Evolutionary conservation across 2,329 filamentous ascomycete species (phyloP).

Genomic region (Alternaria alternata): DNA sequence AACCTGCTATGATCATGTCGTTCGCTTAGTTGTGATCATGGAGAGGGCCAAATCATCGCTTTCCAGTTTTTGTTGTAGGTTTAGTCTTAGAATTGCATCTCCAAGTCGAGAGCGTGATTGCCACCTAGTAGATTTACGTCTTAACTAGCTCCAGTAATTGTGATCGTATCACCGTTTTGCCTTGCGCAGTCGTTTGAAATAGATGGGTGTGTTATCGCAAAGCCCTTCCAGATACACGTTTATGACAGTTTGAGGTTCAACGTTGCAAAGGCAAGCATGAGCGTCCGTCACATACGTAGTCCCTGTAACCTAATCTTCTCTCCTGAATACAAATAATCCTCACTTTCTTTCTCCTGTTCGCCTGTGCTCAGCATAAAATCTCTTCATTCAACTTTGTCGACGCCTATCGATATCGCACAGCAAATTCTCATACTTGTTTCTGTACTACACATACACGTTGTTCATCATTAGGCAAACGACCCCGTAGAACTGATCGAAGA

Average conservation of each 20-base stretch:
- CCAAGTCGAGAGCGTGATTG: neutral
- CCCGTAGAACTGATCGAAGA: neutral
- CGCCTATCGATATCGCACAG: neutral
- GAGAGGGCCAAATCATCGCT: neutral
- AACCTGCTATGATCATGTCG: neutral
- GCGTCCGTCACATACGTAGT: neutral
- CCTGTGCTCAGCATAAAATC: neutral
- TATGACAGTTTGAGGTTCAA: neutral
- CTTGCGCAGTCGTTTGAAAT: neutral
- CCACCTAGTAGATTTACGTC: neutral
- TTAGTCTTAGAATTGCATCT: too few relatives aligned
- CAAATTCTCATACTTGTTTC: neutral
- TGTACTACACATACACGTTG: neutral
- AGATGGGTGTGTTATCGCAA: neutral
- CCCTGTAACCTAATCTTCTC: neutral
- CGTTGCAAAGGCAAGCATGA: neutral
- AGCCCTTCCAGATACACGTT: neutral
- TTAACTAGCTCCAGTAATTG: neutral
- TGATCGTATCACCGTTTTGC: neutral
- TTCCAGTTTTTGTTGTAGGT: neutral
- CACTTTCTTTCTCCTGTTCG: neutral
- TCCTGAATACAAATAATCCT: neutral
- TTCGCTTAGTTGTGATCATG: neutral
- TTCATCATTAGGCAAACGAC: neutral
- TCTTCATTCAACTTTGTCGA: neutral